Conservation (phyloP, 2,329 filamentous ascomycete species). For the Corinectria fuckeliana region DNA sequence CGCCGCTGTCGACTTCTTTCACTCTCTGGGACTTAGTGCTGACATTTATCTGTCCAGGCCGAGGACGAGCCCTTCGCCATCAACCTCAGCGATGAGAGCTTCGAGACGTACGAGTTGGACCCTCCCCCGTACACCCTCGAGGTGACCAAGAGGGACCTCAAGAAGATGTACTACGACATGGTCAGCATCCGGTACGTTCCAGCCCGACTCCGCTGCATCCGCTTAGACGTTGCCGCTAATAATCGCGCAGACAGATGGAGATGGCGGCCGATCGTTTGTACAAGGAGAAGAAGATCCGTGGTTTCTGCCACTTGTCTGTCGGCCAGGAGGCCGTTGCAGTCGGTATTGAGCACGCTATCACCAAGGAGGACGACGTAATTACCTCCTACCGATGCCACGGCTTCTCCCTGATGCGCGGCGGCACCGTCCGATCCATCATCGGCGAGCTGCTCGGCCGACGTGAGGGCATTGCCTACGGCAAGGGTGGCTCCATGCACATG, state of each 20-base stretch:
- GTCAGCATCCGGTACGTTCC: slow-evolving; percentile 81
- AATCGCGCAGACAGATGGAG: slow-evolving; percentile 85
- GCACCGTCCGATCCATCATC: slow-evolving; percentile 87
- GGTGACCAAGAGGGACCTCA: slow-evolving; percentile 96
- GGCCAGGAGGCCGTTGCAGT: slow-evolving; percentile 97
- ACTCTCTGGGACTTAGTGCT: slow-evolving; percentile 15
- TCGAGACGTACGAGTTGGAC: slow-evolving; percentile 99
- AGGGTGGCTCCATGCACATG: slow-evolving; percentile 99
- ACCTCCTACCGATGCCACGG: slow-evolving; percentile 99
- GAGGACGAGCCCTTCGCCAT: slow-evolving; percentile 94
- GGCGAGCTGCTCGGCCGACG: slow-evolving; percentile 94
- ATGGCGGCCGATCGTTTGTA: slow-evolving; percentile 98
- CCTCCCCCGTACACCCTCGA: slow-evolving; percentile 91
- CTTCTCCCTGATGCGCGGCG: slow-evolving; percentile 96
- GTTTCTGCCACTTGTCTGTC: slow-evolving; percentile 98
- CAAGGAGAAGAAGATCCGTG: slow-evolving; percentile 99
- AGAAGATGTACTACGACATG: slow-evolving; percentile 99
- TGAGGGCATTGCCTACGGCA: slow-evolving; percentile 97
- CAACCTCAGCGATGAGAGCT: slow-evolving; percentile 95
- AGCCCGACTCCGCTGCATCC: background rate
- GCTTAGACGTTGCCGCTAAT: slow-evolving; percentile 35
- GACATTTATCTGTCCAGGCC: slow-evolving; percentile 62
- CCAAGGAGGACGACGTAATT: slow-evolving; percentile 90
- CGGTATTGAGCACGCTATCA: slow-evolving; percentile 96
- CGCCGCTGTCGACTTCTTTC: background rate